Conservation (phyloP, 139 green algal species). For the Micractinium sp. region DNA sequence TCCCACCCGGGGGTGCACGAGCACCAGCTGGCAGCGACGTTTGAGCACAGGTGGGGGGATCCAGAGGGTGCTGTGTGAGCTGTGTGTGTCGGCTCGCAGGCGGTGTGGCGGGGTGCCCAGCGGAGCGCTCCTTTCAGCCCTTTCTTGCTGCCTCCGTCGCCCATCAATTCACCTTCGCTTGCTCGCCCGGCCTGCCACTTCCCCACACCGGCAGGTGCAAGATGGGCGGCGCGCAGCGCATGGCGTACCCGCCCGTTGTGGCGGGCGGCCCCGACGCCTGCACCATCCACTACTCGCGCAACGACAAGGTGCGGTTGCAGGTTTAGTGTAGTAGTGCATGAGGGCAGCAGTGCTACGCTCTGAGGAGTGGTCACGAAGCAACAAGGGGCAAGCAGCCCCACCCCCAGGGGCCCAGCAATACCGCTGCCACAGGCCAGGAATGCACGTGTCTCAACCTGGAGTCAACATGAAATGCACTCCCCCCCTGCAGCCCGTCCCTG, state of each 20-base stretch:
- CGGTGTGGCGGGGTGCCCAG: no score
- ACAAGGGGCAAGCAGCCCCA: not conserved
- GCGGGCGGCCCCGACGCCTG: constrained; percentile 72
- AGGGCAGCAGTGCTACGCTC: not conserved
- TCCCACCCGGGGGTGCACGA: constrained; percentile 63
- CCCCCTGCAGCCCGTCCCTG: constrained; percentile 52
- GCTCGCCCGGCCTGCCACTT: no score
- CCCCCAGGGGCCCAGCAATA: not conserved
- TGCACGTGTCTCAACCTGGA: not conserved
- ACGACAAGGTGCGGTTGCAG: constrained; percentile 71
- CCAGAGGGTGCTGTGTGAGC: not conserved
- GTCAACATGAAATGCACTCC: no score
- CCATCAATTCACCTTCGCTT: no score
- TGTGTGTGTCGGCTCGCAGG: not conserved
- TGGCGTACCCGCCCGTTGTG: constrained; percentile 82
- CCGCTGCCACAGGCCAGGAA: no score
- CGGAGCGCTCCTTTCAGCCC: not conserved
- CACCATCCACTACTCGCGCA: constrained; percentile 90
- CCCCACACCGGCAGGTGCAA: constrained; percentile 38
- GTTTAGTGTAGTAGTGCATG: not conserved
- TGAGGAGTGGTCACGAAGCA: not conserved
- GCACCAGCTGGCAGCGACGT: constrained; percentile 68
- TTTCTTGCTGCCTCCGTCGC: no score
- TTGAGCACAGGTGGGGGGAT: constrained; percentile 57
- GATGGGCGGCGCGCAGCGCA: constrained; percentile 64